phyloP scores from a whole-genome alignment of 495 filamentous ascomycete genomes.

The Filosporella fistucella region DNA sequence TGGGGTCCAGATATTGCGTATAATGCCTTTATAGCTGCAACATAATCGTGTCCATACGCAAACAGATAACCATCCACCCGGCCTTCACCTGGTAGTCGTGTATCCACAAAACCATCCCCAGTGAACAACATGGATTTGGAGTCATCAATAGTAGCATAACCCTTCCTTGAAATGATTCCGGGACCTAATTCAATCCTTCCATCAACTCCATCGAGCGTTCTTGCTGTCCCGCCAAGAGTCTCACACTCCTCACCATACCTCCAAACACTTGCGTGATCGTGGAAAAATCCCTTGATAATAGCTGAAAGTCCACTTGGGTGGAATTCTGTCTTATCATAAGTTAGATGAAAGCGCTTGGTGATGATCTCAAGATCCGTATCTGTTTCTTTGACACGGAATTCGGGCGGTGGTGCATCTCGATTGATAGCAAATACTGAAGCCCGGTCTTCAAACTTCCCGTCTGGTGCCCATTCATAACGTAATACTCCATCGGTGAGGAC shows the following conservation, averaged over 20 bases:
- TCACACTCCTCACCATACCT: constrained; percentile 40
- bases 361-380: constrained; percentile 40
- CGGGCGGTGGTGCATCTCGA: constrained; percentile 40
- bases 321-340: constrained; percentile 47
- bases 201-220: constrained; percentile 49
- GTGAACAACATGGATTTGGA: constrained; percentile 54
- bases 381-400: constrained; percentile 36
- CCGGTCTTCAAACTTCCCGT: constrained; percentile 52
- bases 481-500: constrained; percentile 45
- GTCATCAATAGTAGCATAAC: constrained; percentile 48
- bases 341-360: constrained; percentile 44
- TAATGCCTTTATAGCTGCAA: constrained; percentile 47
- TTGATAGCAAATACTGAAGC: constrained; percentile 52
- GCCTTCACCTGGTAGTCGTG: constrained; percentile 29
- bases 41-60: constrained; percentile 48
- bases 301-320: constrained; percentile 37
- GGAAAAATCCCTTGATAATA: constrained; percentile 29
- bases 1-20: constrained; percentile 51
- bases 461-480: constrained; percentile 54
- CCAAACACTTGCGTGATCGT: constrained; percentile 35
- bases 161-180: constrained; percentile 41
- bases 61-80: constrained; percentile 56
- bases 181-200: constrained; percentile 42
- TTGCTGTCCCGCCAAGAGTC: constrained; percentile 47
- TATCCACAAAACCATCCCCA: constrained; percentile 39